Evolutionary conservation across 2,329 filamentous ascomycete species (phyloP).

Genomic region (Pestalotiopsis sp.): DNA sequence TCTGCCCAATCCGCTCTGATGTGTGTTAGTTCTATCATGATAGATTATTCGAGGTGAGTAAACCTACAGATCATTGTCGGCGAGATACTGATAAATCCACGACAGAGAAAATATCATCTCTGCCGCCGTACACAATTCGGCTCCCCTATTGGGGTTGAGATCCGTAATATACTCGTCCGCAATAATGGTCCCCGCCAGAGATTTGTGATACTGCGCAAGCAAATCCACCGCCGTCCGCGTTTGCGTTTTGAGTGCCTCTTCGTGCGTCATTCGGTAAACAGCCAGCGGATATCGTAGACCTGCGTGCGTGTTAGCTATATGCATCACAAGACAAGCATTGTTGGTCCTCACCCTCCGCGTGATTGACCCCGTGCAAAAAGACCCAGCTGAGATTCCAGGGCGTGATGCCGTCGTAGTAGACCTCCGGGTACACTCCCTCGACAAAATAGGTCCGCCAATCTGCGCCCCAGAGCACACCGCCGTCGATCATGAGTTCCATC

Average conservation of each 20-base stretch:
- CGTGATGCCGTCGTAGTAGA: constrained; percentile 26
- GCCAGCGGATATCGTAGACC: constrained; percentile 43
- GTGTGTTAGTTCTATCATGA: not conserved
- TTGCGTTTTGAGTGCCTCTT: constrained; percentile 36
- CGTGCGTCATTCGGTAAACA: constrained; percentile 43
- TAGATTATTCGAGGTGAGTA: no score
- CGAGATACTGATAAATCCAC: constrained; percentile 29
- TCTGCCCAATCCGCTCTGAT: constrained; percentile 50
- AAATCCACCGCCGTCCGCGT: constrained; percentile 40
- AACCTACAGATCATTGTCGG: constrained; percentile 24
- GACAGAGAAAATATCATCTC: constrained; percentile 33
- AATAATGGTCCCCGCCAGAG: constrained; percentile 43
- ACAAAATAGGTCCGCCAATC: constrained; percentile 39
- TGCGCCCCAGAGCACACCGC: constrained; percentile 23
- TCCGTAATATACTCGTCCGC: constrained; percentile 44
- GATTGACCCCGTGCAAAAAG: constrained; percentile 46
- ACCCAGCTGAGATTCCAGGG: constrained; percentile 32
- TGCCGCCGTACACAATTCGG: constrained; percentile 35
- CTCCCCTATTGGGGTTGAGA: constrained; percentile 36
- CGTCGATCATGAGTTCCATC: constrained; percentile 41
- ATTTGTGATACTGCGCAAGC: constrained; percentile 40
- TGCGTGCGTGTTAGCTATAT: constrained; percentile 16
- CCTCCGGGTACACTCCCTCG: constrained; percentile 32
- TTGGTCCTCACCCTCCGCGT: constrained; percentile 40
- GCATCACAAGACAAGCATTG: accelerated